These are phyloP conservation scores for Fusarium coicis DNA, from an alignment of 2,329 filamentous ascomycete genomes.

Conservation along the genomic window DNA sequence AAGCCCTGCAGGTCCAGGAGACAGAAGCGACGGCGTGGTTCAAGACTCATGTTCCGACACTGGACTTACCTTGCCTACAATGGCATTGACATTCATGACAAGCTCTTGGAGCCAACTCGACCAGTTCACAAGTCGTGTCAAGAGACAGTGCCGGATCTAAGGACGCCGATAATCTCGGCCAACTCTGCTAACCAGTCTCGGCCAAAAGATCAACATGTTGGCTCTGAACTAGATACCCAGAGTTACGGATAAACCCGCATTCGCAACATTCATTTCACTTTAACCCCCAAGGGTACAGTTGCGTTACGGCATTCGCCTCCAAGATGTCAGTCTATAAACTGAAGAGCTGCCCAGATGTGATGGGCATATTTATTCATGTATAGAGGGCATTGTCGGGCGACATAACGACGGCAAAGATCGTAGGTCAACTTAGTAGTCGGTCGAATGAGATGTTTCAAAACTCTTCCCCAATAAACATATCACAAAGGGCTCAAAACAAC, in stretches of 20 bases:
- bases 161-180: conserved; percentile 7
- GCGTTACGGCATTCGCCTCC: background rate
- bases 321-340: background rate
- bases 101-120: background rate
- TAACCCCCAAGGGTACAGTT: background rate
- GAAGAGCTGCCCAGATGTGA: background rate
- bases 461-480: background rate
- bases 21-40: background rate
- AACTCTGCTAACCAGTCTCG: conserved; percentile 10
- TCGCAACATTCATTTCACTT: background rate
- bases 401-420: conserved; percentile 6
- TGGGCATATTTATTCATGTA: background rate
- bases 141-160: background rate
- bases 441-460: background rate
- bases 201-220: background rate
- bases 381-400: background rate
- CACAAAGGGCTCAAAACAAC: conserved; percentile 8
- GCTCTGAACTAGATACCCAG: background rate
- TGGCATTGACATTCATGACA: background rate
- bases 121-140: conserved; percentile 11
- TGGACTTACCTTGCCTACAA: background rate
- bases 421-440: background rate
- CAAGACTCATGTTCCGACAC: background rate
- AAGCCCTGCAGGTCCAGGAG: background rate
- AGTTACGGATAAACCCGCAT: background rate